phyloP scores from a whole-genome alignment of 2,329 filamentous ascomycete genomes.

The Samsoniella hepiali region DNA sequence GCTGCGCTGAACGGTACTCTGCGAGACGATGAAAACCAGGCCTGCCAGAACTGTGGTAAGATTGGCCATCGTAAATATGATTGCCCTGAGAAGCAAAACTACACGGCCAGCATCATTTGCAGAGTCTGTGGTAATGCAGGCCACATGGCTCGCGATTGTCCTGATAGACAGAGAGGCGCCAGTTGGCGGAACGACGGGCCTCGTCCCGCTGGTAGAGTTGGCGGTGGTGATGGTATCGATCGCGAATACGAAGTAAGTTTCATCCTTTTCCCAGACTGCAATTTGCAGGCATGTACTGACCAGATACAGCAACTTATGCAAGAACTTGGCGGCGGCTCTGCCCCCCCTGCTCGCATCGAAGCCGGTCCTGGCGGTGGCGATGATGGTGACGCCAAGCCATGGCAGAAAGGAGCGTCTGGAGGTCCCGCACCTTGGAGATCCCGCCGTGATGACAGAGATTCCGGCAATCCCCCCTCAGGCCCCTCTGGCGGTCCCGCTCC shows the following conservation, averaged over 20 bases:
- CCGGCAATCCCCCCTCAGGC: constrained; percentile 38
- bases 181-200: constrained; percentile 79
- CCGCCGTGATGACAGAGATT: constrained; percentile 50
- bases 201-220: constrained; percentile 62
- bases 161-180: constrained; percentile 83
- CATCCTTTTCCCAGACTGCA: not conserved
- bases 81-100: constrained; percentile 96
- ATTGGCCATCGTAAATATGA: constrained; percentile 99
- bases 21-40: constrained; percentile 98
- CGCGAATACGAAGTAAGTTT: constrained; percentile 85
- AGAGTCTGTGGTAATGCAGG: constrained; percentile 96
- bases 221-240: constrained; percentile 79
- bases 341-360: constrained; percentile 77
- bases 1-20: constrained; percentile 98
- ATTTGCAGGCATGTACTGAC: constrained; percentile 21
- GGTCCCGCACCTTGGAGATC: constrained; percentile 78
- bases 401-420: constrained; percentile 82
- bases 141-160: constrained; percentile 97
- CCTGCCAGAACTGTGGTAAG: constrained; percentile 98
- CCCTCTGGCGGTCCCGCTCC: constrained; percentile 47
- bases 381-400: constrained; percentile 68
- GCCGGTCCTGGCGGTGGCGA: constrained; percentile 66
- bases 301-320: constrained; percentile 86
- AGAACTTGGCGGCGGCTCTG: constrained; percentile 79
- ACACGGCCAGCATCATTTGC: constrained; percentile 98